Evolutionary conservation across 768 basidiomycete genomes (phyloP).

Genomic region (Pulveroboletus ravenelii): DNA sequence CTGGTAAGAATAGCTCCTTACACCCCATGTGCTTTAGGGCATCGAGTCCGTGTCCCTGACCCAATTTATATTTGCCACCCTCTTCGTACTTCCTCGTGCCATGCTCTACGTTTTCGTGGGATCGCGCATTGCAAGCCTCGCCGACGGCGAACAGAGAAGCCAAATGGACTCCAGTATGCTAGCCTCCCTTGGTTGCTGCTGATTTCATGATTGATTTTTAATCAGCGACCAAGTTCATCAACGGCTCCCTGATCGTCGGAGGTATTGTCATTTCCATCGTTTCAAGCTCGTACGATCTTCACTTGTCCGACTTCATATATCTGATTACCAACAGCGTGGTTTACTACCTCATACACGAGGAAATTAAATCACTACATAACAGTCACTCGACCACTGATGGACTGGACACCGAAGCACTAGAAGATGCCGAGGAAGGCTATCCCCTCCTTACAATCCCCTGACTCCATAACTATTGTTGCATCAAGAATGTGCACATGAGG

Average conservation of each 20-base stretch:
- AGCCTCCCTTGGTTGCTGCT: not conserved
- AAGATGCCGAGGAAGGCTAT: slow-evolving; percentile 56
- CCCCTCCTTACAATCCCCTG: slow-evolving; percentile 37
- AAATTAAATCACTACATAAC: slow-evolving; percentile 52
- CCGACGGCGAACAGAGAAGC: slow-evolving; percentile 69
- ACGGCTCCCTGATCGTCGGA: slow-evolving; percentile 51
- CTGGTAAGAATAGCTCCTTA: slow-evolving; percentile 5
- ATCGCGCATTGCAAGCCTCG: slow-evolving; percentile 64
- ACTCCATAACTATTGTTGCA: not conserved
- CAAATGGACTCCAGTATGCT: slow-evolving; percentile 70
- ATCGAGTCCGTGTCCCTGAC: slow-evolving; percentile 68
- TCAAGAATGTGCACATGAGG: not conserved
- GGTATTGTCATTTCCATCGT: slow-evolving; percentile 55
- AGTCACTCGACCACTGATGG: slow-evolving; percentile 47
- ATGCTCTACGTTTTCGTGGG: slow-evolving; percentile 76
- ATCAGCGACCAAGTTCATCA: slow-evolving; percentile 61
- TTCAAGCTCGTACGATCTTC: slow-evolving; percentile 58
- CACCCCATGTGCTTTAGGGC: slow-evolving; percentile 40
- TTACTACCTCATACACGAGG: slow-evolving; percentile 57
- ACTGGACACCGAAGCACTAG: slow-evolving; percentile 54
- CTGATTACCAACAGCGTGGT: slow-evolving; percentile 47
- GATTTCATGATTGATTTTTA: slow-evolving; percentile 12
- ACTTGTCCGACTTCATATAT: slow-evolving; percentile 4
- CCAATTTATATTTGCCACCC: slow-evolving; percentile 75
- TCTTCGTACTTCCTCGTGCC: slow-evolving; percentile 66